Base-by-base conservation (phyloP, 1,284 basidiomycete species). In the Puccinia coronata region DNA sequence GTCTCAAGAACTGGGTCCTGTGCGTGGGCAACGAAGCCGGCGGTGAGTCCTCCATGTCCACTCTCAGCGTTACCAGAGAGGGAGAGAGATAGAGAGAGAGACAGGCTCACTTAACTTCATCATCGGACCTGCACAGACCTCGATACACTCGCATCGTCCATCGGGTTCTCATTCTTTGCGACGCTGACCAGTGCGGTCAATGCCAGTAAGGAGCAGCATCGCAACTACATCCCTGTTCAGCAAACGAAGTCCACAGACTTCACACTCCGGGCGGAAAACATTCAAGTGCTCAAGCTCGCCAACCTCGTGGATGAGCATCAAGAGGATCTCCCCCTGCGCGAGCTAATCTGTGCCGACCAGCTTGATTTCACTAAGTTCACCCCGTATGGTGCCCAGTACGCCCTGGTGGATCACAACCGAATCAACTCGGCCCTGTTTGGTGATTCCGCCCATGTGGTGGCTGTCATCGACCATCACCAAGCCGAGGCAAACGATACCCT, bases 391-490 rank as follows among this genome's bases (percentile, higher is more conserved):
- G 88, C 88, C n/a, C 88, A 87, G 5, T 93, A 93, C 84, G 92
- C 90, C 0, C 89, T 98, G 12, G 93, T 98, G 31, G 96, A 98
- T 86, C 95, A 98, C 86, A 97, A 97, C 84, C 88, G 88, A 14
- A 88, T 96, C 20, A 87, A 88, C n/a, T 85, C 89, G 0, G 84
- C 85, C 4, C 92, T 92, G 84, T 69, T 70, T 82, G 31, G 70
- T 88, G 86, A 88, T 8, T 85, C 86, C 34, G 81, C 84, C 9
- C 86, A 87, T 12, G 94, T 98, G 5, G 88, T 90, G 0, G 91
- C 92, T 1, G 88, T 98, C 74, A 87, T 99, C n/a, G 96, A 99
- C 86, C 96, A 99, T 85, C 96, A 99, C 86, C 91, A 90, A 59
- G 95, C 98, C 86, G 95, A 57, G 28, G 43, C 36, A 96, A 83